A percentile compares a stretch with the other conserved stretches of the same genome.
phyloP scores from a whole-genome alignment of 805 yeast species.

The Kuraishia piskuri region DNA sequence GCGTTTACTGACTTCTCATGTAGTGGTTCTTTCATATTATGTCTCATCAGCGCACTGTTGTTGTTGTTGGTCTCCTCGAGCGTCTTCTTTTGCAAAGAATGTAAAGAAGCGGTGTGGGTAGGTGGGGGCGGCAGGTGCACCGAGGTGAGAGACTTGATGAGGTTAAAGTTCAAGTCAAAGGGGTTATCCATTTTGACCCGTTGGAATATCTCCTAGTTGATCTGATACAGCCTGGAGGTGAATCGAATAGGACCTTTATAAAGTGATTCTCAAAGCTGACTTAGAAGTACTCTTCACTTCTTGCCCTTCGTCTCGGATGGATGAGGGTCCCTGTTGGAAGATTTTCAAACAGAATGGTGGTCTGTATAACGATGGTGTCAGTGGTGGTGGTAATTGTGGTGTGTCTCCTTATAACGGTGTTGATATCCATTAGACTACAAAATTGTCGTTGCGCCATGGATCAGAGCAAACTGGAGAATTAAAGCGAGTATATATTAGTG shows the following conservation, averaged over 20 bases:
- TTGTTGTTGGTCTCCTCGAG: not conserved
- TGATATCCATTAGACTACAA: not conserved
- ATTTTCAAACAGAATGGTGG: not conserved
- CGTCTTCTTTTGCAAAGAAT: not conserved
- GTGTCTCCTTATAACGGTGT: not conserved
- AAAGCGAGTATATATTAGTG: not conserved
- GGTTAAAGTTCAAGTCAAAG: slow-evolving; percentile 2
- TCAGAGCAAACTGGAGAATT: not conserved
- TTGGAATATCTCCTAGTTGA: not conserved
- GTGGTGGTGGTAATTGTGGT: not conserved
- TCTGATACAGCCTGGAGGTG: not conserved
- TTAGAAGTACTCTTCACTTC: not conserved
- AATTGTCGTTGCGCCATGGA: not conserved
- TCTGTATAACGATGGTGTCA: not conserved
- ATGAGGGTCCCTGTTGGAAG: not conserved
- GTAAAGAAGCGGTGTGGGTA: not conserved
- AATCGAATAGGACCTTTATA: not conserved
- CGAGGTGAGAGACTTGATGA: slow-evolving; percentile 6
- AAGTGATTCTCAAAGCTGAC: not conserved
- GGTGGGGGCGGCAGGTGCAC: slow-evolving; percentile 7
- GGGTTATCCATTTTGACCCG: not conserved
- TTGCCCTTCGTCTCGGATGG: not conserved
- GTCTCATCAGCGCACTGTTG: not conserved
- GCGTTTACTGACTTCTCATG: not conserved
- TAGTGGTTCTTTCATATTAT: not conserved